phyloP scores from a whole-genome alignment of 441 rosid genomes.

The Capsella rubella region DNA sequence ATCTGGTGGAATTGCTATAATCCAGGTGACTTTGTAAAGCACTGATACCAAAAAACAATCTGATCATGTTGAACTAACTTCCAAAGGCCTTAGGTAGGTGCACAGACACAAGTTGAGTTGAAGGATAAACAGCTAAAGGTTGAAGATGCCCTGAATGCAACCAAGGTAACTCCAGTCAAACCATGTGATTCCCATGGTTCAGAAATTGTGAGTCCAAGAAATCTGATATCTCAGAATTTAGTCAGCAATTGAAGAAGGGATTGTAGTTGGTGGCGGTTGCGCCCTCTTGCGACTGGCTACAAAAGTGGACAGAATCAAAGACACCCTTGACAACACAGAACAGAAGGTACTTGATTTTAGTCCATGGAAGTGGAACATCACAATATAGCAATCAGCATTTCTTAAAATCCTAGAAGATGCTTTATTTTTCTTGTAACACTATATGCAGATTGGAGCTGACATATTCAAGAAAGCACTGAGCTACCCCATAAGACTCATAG shows the following conservation, averaged over 20 bases:
- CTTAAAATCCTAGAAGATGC: conserved; percentile 9
- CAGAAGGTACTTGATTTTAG: conserved; percentile 59
- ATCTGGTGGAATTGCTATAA: conserved; percentile 84
- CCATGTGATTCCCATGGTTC: conserved; percentile 19
- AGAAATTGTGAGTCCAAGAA: conserved; percentile 32
- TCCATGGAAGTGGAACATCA: conserved; percentile 8
- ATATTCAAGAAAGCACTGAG: conserved; percentile 79
- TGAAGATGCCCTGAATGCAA: conserved; percentile 96
- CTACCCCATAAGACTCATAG: conserved; percentile 76
- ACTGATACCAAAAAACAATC: conserved; percentile 11
- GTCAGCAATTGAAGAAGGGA: conserved; percentile 95
- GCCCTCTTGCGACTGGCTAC: conserved; percentile 73
- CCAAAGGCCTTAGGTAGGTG: conserved; percentile 72
- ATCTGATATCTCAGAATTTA: conserved; percentile 45
- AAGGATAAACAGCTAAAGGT: conserved; percentile 87
- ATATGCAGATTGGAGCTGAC: conserved; percentile 80
- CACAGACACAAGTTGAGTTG: conserved; percentile 85
- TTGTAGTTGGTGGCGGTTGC: conserved; percentile 92
- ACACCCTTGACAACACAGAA: conserved; percentile 70
- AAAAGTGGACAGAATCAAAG: conserved; percentile 71
- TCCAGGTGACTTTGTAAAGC: conserved; percentile 63
- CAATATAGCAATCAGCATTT: background rate
- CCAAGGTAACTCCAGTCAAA: conserved; percentile 64
- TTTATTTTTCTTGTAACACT: conserved; percentile 7
- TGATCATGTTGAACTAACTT: conserved; percentile 31